phyloP scores from a whole-genome alignment of 2,329 filamentous ascomycete genomes.

The Cladosporium sp. region DNA sequence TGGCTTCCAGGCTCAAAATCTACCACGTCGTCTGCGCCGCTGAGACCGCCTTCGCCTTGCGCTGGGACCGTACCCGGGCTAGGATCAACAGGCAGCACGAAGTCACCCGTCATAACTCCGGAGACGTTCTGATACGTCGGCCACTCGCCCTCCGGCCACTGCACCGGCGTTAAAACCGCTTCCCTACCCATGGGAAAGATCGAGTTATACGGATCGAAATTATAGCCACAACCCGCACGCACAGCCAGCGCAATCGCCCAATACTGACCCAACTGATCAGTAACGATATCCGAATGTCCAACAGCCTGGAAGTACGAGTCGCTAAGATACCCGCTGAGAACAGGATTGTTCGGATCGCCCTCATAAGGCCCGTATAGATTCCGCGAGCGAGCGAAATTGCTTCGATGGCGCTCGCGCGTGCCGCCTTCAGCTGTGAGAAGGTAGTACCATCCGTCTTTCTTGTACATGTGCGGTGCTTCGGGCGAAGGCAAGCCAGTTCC shows the following conservation, averaged over 20 bases:
- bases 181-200: slow-evolving; percentile 58
- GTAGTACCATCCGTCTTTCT: slow-evolving; percentile 40
- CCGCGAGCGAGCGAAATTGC: slow-evolving; percentile 39
- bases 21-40: slow-evolving; percentile 44
- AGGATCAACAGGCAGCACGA: slow-evolving; percentile 39
- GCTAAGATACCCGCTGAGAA: slow-evolving; percentile 27
- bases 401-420: slow-evolving; percentile 41
- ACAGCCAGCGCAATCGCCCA: slow-evolving; percentile 53
- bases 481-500: slow-evolving; percentile 37
- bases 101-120: slow-evolving; percentile 42
- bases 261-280: slow-evolving; percentile 52
- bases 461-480: slow-evolving; percentile 41
- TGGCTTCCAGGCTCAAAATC: slow-evolving; percentile 46
- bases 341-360: slow-evolving; percentile 25
- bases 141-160: slow-evolving; percentile 47
- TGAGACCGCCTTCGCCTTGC: slow-evolving; percentile 45
- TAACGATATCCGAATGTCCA: slow-evolving; percentile 58
- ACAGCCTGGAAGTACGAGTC: slow-evolving; percentile 49
- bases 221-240: slow-evolving; percentile 44
- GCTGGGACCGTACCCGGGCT: slow-evolving; percentile 37
- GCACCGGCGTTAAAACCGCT: slow-evolving; percentile 50
- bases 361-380: slow-evolving; percentile 38
- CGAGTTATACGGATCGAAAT: slow-evolving; percentile 24
- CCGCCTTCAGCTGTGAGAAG: slow-evolving; percentile 40
- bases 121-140: slow-evolving; percentile 42